These are phyloP conservation scores for Borealophlyctis nickersoniae DNA, from an alignment of 192 early-diverging fungal genomes.

Conservation along the genomic window DNA sequence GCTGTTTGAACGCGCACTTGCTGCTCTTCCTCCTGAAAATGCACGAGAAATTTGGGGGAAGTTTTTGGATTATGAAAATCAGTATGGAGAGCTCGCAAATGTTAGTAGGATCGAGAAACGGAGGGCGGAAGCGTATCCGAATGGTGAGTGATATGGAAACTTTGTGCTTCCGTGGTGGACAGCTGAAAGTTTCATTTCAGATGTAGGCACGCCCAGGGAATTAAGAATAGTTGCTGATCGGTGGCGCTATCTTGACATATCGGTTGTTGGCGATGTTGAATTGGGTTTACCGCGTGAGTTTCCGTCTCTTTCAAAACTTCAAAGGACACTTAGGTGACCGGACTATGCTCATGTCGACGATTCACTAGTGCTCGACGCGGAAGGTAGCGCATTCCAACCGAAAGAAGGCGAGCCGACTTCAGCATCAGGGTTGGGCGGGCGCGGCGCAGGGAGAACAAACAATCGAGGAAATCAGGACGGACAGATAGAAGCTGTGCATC, in stretches of 20 bases:
- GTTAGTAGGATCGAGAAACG: slow-evolving; percentile 78
- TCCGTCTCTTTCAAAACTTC: too few species aligned
- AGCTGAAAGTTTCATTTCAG: slow-evolving; percentile 29
- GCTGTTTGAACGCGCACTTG: slow-evolving; percentile 85
- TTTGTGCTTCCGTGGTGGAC: slow-evolving; percentile 49
- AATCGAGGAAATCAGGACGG: neutral
- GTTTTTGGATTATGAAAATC: slow-evolving; percentile 80
- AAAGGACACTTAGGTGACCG: too few species aligned
- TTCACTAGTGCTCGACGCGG: too few species aligned
- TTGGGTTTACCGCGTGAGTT: slow-evolving; percentile 65
- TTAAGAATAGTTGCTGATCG: slow-evolving; percentile 52
- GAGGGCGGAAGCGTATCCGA: slow-evolving; percentile 67
- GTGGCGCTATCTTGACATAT: slow-evolving; percentile 75
- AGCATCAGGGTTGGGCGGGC: slow-evolving; percentile 8
- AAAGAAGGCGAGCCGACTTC: neutral
- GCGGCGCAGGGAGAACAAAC: slow-evolving; percentile 4
- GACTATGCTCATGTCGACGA: too few species aligned
- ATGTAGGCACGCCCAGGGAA: slow-evolving; percentile 15
- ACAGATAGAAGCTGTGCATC: slow-evolving; percentile 53
- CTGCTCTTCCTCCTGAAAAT: slow-evolving; percentile 63
- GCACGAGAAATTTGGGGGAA: slow-evolving; percentile 76
- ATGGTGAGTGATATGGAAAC: slow-evolving; percentile 43
- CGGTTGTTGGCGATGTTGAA: slow-evolving; percentile 69
- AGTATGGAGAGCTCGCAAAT: slow-evolving; percentile 78
- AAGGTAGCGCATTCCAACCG: too few species aligned